Base-by-base conservation (phyloP, 495 filamentous ascomycete species). In the Recurvomyces mirabilis region DNA sequence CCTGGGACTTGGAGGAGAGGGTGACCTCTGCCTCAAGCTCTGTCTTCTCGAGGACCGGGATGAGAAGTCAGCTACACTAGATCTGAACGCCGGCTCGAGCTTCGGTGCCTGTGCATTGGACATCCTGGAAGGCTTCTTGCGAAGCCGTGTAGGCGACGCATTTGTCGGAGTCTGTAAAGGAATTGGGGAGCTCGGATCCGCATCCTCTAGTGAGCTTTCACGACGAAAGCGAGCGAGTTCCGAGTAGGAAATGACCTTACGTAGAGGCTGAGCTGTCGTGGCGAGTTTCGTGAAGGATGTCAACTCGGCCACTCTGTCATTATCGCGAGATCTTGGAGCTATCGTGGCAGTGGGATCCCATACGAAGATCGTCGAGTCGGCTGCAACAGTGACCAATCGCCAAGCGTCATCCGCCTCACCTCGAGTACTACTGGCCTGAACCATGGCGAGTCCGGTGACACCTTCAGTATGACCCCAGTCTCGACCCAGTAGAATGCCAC, bases 381-480 rank as follows among this genome's bases (percentile, higher is more conserved):
- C 52, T 9, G 63, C 64, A 3, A 64, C 61, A 4, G 63, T 67
- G 21, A 67, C 58, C 5, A 67, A 45, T 19, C 35, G 21, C 36
- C 19, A 9, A 12, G 25, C 13, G 9, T 28, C 54, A 13, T 28
- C 38, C 26, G 49, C 33, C 4, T 31, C 29, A 3, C 29, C 31
- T 20, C 57, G 45, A 6, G 9, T n/a, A n/a, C n/a, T 2, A 10
- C 40, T 37, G 15, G 28, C 32, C 7, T 47, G 38, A 3, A 93
- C 53, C 11, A 95, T 59, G n/a, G 77, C 68, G 28, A 88, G 72
- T 56, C 82, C 87, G 31, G 84, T 91, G 31, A 96, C 79, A 31
- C 86, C 82, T 56, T 93, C 87, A 0, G 85, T 93, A 57, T 98
- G 91, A 12, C 91, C 93, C 71, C 86, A 94, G 61, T 94, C 91